These are phyloP conservation scores for Dalbergia cultrata DNA, from an alignment of 306 rosid genomes.

Conservation along the genomic window DNA sequence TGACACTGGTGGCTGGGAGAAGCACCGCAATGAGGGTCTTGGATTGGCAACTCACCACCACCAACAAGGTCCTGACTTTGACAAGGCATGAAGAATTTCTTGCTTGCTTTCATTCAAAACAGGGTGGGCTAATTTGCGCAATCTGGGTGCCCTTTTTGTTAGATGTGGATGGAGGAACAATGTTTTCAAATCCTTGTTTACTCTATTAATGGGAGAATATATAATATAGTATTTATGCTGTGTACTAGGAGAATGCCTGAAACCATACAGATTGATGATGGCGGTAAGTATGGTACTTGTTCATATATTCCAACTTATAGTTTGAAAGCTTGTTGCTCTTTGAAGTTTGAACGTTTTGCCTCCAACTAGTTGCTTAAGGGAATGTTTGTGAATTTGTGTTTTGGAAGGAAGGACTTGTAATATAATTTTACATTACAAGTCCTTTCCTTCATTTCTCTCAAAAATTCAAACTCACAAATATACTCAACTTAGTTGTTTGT, in stretches of 20 bases:
- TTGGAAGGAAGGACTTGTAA: neutral
- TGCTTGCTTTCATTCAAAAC: neutral
- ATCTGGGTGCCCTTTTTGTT: conserved; percentile 48
- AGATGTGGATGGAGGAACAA: conserved; percentile 27
- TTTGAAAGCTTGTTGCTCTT: conserved; percentile 21
- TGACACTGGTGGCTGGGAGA: conserved; percentile 97
- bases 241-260: conserved; percentile 28
- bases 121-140: conserved; percentile 39
- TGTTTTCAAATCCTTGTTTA: conserved; percentile 37
- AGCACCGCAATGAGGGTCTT: conserved; percentile 79
- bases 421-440: neutral
- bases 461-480: no score
- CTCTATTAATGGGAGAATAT: conserved; percentile 37
- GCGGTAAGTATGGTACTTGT: conserved; percentile 31
- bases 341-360: neutral
- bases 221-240: conserved; percentile 35
- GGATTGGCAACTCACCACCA: conserved; percentile 70
- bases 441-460: no score
- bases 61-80: conserved; percentile 58
- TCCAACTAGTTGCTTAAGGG: conserved; percentile 23
- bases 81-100: conserved; percentile 56
- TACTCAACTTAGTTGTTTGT: neutral
- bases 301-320: conserved; percentile 35
- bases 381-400: conserved; percentile 7
- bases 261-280: conserved; percentile 30